A percentile compares a stretch with the other conserved stretches of the same genome.
Evolutionary conservation across 192 early-diverging fungal genomes (phyloP).

Genomic region (Neocallimastix lanati): DNA sequence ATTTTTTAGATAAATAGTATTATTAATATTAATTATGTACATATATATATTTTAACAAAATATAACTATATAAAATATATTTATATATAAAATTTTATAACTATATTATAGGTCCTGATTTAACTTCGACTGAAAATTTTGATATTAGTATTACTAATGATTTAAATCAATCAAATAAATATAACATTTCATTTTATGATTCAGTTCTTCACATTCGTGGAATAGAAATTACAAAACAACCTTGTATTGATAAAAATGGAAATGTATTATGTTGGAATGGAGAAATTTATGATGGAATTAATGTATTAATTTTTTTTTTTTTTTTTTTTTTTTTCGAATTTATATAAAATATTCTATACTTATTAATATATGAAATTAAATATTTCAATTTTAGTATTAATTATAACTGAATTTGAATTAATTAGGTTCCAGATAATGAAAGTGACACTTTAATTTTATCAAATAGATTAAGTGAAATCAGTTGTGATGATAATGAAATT

Average conservation of each 20-base stretch:
- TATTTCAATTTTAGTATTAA: no score
- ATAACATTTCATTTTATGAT: not conserved
- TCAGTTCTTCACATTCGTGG: slow-evolving; percentile 57
- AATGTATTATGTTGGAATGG: slow-evolving; percentile 70
- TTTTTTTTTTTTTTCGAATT: no score
- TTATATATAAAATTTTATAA: no score
- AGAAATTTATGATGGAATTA: slow-evolving; percentile 66
- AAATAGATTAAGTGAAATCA: slow-evolving; percentile 11
- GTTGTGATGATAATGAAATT: slow-evolving; percentile 4
- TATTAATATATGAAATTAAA: no score
- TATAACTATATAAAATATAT: not conserved
- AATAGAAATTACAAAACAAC: slow-evolving; percentile 27
- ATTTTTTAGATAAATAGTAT: no score
- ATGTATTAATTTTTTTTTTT: no score
- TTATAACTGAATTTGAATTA: no score
- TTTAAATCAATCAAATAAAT: not conserved
- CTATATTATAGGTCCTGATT: not conserved
- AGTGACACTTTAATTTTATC: slow-evolving; percentile 44
- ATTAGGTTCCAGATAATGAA: slow-evolving; percentile 6
- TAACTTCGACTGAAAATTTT: not conserved
- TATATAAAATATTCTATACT: no score
- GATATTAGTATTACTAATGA: not conserved
- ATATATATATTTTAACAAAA: no score
- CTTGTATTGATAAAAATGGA: slow-evolving; percentile 19
- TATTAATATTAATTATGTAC: no score